Percentiles rank a stretch among this genome's conserved stretches.
Evolutionary conservation across 1,284 basidiomycete genomes (phyloP).

Genomic region (Sporisorium sorghi): DNA sequence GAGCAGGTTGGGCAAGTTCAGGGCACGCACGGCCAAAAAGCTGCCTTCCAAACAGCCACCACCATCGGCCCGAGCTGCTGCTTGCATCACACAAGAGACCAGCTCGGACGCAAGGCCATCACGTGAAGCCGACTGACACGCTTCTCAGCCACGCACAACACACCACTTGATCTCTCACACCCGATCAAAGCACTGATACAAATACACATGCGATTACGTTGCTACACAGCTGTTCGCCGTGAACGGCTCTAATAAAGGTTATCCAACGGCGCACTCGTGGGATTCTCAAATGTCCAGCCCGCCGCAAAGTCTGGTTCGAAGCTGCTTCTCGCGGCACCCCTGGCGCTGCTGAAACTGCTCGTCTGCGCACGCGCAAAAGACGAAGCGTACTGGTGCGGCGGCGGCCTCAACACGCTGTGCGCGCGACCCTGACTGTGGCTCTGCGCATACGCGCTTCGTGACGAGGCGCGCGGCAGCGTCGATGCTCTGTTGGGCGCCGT

Average conservation of each 20-base stretch:
- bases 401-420: constrained; percentile 17
- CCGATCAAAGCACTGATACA: not conserved
- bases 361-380: not conserved
- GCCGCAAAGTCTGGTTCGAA: constrained; percentile 23
- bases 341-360: not conserved
- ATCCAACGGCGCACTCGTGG: not conserved
- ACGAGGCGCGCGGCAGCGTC: constrained; percentile 28
- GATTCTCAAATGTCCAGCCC: constrained; percentile 30
- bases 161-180: too few species aligned
- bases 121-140: too few species aligned
- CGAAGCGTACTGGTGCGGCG: constrained; percentile 6
- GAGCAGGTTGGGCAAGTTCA: too few species aligned
- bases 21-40: too few species aligned
- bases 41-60: too few species aligned
- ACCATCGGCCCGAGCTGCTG: too few species aligned
- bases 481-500: constrained; percentile 23
- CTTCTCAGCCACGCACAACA: too few species aligned
- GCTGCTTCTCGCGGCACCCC: not conserved
- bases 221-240: too few species aligned
- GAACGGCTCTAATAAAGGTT: constrained; percentile 6
- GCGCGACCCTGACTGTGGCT: too few species aligned
- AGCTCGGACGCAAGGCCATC: too few species aligned
- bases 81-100: too few species aligned
- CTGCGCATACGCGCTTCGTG: constrained; percentile 4
- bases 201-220: too few species aligned